Evolutionary conservation across 306 rosid genomes (phyloP), one percentile per base, ranked within the genome.

Genomic region (Glycyrrhiza uralensis): DNA sequence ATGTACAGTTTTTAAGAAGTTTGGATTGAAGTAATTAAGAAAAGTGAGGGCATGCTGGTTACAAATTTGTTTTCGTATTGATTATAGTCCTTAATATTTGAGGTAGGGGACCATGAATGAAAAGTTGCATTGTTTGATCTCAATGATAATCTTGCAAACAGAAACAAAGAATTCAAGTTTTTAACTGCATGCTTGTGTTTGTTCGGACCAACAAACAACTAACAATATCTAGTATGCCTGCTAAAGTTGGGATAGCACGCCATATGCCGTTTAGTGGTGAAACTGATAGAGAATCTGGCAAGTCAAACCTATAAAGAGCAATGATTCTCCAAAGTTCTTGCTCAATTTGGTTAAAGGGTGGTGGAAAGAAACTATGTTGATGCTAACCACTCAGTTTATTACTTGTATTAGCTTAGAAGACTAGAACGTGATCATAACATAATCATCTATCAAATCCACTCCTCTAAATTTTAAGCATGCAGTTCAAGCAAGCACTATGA

Each of bases 101-200:
- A 57, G 29, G 77, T 63, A 75, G 89, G 93, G 85, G 85, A 88
- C 93, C 83, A 61, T 58, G 8, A 24, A 58, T 72, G 78, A 61
- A 74, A 82, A 62, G 84, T 75, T 75, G 28, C 67, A 57, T 45
- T 55, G 38, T 76, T 44, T 56, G 20, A 75, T 62, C 66, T 58
- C 55, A 59, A 44, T 57, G 66, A 69, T 74, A 67, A 63, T 71
- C 45, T 74, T 51, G 63, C n/a, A 73, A 70, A 76, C 76, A 68
- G 72, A 71, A 38, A 57, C 47, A 60, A n/a, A 61, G 42, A 77
- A 55, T 64, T 81, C 39, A 30, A 45, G 68, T 69, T 56, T n/a
- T 69, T 49, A 63, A 64, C 54, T 18, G n/a, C 66, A 70, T 75
- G 79, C 77, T 73, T 76, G 73, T 78, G 46, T 63, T 28, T 52